Conservation (phyloP, 2,329 filamentous ascomycete species). For the Cercospora berteroae region DNA sequence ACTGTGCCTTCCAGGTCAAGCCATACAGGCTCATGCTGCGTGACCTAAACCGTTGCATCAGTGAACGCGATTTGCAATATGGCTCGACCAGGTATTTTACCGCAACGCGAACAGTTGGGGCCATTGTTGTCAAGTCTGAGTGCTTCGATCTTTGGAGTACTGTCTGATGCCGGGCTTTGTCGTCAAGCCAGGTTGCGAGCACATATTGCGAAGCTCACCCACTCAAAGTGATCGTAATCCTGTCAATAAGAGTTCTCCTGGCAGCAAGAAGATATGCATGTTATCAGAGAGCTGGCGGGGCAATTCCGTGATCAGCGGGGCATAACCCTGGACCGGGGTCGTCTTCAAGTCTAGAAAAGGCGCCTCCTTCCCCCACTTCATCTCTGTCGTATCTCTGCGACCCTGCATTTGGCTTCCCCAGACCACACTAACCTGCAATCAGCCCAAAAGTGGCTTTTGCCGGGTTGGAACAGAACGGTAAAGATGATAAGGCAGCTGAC, state of each 20-base stretch:
- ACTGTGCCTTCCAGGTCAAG: conserved; percentile 57
- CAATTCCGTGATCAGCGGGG: conserved; percentile 11
- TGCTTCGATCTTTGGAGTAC: not conserved
- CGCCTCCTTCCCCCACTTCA: not conserved
- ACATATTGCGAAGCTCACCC: not conserved
- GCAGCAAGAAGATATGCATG: not conserved
- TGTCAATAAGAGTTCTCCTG: too few relatives aligned
- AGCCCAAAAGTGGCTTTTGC: conserved; percentile 1
- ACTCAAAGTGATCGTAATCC: not conserved
- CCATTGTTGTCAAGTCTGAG: conserved; percentile 9
- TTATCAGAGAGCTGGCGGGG: not conserved
- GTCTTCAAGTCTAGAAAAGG: conserved; percentile 11
- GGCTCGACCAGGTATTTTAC: conserved; percentile 4
- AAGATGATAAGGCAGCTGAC: not conserved
- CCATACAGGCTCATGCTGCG: conserved; percentile 61
- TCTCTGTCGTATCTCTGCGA: not conserved
- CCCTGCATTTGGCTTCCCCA: conserved; percentile 2
- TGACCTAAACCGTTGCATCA: conserved; percentile 45
- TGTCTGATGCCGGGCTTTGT: not conserved
- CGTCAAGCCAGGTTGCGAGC: not conserved
- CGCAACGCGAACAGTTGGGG: conserved; percentile 25
- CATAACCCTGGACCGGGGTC: not conserved
- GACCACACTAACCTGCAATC: not conserved
- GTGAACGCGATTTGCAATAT: not conserved
- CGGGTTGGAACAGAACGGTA: not conserved